phyloP scores from a whole-genome alignment of 495 filamentous ascomycete species.

The Pseudotulostoma volvatum region DNA sequence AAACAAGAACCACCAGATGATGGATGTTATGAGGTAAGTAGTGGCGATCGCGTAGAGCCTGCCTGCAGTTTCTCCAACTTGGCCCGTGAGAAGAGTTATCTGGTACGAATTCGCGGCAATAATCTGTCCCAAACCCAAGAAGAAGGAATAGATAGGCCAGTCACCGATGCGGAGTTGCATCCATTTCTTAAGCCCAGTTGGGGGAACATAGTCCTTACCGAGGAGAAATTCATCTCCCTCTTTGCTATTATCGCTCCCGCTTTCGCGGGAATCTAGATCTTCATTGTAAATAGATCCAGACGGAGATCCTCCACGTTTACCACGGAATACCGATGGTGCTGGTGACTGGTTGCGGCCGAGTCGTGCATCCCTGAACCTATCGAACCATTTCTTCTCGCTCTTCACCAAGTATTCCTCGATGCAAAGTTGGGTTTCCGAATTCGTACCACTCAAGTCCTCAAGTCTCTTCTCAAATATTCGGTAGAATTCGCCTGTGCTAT shows the following conservation, averaged over 20 bases:
- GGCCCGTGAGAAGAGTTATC: slow-evolving; percentile 50
- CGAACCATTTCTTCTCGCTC: slow-evolving; percentile 58
- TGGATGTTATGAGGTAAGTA: slow-evolving; percentile 44
- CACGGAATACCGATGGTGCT: slow-evolving; percentile 24
- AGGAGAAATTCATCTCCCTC: slow-evolving; percentile 41
- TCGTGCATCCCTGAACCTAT: slow-evolving; percentile 43
- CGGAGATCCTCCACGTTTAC: slow-evolving; percentile 20
- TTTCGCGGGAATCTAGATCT: slow-evolving; percentile 21
- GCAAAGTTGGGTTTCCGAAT: slow-evolving; percentile 42
- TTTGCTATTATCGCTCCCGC: slow-evolving; percentile 13
- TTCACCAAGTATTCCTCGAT: slow-evolving; percentile 52
- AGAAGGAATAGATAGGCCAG: slow-evolving; percentile 59
- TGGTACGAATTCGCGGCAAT: slow-evolving; percentile 60
- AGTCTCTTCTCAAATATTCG: slow-evolving; percentile 43
- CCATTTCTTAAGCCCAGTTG: slow-evolving; percentile 43
- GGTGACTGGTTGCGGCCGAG: slow-evolving; percentile 32
- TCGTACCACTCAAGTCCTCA: slow-evolving; percentile 37
- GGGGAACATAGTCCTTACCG: slow-evolving; percentile 46
- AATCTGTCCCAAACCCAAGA: slow-evolving; percentile 47
- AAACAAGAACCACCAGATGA: slow-evolving; percentile 52
- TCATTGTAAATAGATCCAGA: slow-evolving; percentile 22
- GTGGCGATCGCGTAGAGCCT: slow-evolving; percentile 52
- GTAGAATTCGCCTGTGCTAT: slow-evolving; percentile 47
- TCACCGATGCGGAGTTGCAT: slow-evolving; percentile 35
- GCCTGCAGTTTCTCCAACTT: slow-evolving; percentile 41